Evolutionary conservation across 768 basidiomycete genomes (phyloP).

Genomic region (Kwoniella dejecticola): DNA sequence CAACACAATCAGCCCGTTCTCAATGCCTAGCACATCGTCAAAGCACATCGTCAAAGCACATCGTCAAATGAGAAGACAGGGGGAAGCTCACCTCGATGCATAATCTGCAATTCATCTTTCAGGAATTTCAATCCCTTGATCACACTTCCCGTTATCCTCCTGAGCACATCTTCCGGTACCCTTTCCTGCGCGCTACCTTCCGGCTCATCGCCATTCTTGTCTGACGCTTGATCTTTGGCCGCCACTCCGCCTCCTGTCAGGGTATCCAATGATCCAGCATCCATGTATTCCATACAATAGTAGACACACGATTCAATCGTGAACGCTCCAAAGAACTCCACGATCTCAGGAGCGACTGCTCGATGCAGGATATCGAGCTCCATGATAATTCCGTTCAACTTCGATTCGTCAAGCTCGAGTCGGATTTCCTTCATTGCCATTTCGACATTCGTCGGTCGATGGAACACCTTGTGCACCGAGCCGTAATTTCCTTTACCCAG

Average conservation of each 20-base stretch:
- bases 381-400: constrained; percentile 95
- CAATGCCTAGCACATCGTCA: no score
- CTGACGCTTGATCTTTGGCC: constrained; percentile 27
- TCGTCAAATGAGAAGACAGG: no score
- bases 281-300: constrained; percentile 99
- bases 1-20: not conserved
- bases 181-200: constrained; percentile 13
- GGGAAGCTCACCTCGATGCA: constrained; percentile 64
- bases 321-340: constrained; percentile 99
- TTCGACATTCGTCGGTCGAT: constrained; percentile 87
- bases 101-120: constrained; percentile 90
- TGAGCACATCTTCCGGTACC: constrained; percentile 71
- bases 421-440: constrained; percentile 99
- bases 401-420: constrained; percentile 87
- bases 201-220: constrained; percentile 20
- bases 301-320: constrained; percentile 99
- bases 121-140: constrained; percentile 89
- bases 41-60: no score
- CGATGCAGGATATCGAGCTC: constrained; percentile 97
- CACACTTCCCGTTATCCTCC: constrained; percentile 77
- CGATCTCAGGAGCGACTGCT: constrained; percentile 84
- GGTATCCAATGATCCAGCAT: constrained; percentile 92
- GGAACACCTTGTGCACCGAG: constrained; percentile 92
- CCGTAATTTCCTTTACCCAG: constrained; percentile 96
- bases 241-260: constrained; percentile 65